Evolutionary conservation across 176 grass and related monocot species (phyloP).

Genomic region (Aechmea fasciata): DNA sequence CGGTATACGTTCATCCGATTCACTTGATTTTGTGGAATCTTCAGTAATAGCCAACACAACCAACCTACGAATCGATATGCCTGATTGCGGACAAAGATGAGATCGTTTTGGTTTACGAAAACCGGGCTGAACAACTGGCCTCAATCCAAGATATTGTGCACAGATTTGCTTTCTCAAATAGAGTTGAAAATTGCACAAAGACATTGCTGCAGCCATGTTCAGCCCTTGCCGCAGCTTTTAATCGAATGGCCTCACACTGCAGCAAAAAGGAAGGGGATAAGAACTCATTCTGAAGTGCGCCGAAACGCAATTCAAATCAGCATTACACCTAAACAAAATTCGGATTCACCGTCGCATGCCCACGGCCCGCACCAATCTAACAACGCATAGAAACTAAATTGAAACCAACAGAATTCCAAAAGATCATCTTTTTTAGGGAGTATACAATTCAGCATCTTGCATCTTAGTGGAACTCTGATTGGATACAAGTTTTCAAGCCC

Average conservation of each 20-base stretch:
- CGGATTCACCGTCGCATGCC: no score
- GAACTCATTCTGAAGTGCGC: no score
- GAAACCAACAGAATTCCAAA: no score
- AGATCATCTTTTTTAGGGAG: no score
- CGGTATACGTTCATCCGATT: conserved; percentile 64
- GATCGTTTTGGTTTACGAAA: neutral
- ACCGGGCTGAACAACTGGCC: conserved; percentile 7
- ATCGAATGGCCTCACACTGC: neutral
- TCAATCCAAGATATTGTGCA: conserved; percentile 10
- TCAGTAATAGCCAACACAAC: conserved; percentile 36
- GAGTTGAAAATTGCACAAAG: conserved; percentile 11
- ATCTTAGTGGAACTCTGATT: no score
- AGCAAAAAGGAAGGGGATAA: neutral
- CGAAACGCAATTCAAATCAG: no score
- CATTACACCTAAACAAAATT: no score
- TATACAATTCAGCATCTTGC: no score
- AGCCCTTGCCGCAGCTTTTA: conserved; percentile 2
- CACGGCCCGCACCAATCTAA: no score
- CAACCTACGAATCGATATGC: neutral
- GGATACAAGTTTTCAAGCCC: no score
- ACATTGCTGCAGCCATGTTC: conserved; percentile 27
- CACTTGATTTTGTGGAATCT: conserved; percentile 43
- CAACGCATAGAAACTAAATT: no score
- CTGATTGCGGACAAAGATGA: neutral
- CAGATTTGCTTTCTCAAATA: neutral